phyloP scores from a whole-genome alignment of 176 grass and related monocot species.

The Poa pratensis region DNA sequence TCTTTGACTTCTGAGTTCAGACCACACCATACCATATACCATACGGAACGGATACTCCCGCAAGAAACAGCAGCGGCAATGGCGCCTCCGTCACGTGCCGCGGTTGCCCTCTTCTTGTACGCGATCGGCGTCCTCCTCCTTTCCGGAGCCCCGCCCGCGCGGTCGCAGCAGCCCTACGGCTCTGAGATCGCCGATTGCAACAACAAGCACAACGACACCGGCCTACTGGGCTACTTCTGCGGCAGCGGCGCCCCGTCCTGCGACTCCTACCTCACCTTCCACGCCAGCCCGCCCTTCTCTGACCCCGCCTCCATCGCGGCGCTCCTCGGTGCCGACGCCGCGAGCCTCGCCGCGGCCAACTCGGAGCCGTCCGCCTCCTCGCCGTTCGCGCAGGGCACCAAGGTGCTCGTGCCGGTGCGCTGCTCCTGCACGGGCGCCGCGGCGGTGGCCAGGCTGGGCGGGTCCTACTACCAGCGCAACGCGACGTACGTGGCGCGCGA shows the following conservation, averaged over 20 bases:
- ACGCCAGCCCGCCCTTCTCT: conserved; percentile 12
- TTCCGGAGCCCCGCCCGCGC: neutral
- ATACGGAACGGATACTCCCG: neutral
- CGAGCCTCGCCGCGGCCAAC: conserved; percentile 38
- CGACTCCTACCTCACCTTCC: conserved; percentile 76
- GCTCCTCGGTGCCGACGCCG: conserved; percentile 50
- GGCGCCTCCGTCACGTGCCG: neutral
- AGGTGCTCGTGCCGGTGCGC: conserved; percentile 51
- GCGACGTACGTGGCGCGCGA: conserved; percentile 32
- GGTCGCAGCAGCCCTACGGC: conserved; percentile 63
- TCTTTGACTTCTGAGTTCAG: neutral
- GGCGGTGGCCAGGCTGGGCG: neutral
- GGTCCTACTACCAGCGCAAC: conserved; percentile 64
- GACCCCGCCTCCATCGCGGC: conserved; percentile 43
- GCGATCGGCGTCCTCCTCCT: conserved; percentile 9
- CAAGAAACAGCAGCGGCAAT: neutral
- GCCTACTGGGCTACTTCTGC: conserved; percentile 77
- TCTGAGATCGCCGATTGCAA: conserved; percentile 17
- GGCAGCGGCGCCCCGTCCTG: conserved; percentile 42
- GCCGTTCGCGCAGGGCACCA: conserved; percentile 22
- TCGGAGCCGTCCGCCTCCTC: neutral
- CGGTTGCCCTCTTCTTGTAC: neutral
- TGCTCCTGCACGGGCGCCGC: conserved; percentile 56
- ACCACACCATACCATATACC: neutral
- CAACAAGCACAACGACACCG: conserved; percentile 50